Conservation (phyloP, 2,329 filamentous ascomycete genomes). For the Ceratocystiopsis sp. region DNA sequence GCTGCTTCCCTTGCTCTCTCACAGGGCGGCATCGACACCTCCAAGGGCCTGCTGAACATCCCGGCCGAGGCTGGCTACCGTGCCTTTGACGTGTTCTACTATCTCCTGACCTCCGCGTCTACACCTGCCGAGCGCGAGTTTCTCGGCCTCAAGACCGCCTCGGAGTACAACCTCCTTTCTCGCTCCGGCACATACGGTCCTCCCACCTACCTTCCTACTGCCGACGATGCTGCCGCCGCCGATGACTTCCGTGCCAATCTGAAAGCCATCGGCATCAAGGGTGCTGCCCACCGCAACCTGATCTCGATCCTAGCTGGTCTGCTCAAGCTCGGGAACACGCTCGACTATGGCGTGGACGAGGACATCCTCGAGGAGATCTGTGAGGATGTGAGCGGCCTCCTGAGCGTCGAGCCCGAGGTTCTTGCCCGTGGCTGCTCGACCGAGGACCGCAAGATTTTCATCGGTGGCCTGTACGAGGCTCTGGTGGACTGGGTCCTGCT, state of each 20-base stretch:
- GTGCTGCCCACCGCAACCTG: constrained; percentile 61
- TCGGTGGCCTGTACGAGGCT: constrained; percentile 80
- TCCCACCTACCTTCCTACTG: constrained; percentile 76
- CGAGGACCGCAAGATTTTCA: constrained; percentile 65
- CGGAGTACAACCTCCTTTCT: constrained; percentile 61
- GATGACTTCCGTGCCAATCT: constrained; percentile 82
- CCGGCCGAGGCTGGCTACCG: constrained; percentile 67
- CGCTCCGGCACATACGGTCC: constrained; percentile 74
- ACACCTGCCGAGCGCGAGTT: constrained; percentile 81
- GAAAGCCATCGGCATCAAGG: constrained; percentile 88
- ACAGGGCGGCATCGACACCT: constrained; percentile 73
- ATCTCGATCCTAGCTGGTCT: constrained; percentile 75
- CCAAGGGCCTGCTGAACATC: constrained; percentile 62
- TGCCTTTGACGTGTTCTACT: constrained; percentile 97
- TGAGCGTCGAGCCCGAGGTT: constrained; percentile 75
- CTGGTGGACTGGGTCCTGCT: constrained; percentile 87
- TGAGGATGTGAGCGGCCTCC: constrained; percentile 72
- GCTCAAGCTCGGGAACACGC: constrained; percentile 78
- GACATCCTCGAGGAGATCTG: constrained; percentile 74
- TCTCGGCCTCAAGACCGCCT: constrained; percentile 59
- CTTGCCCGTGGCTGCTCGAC: constrained; percentile 65
- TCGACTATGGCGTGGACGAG: constrained; percentile 69
- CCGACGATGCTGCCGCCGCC: constrained; percentile 79
- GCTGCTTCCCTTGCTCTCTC: constrained; percentile 63
- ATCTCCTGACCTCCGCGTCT: constrained; percentile 80